phyloP scores from a whole-genome alignment of 2,329 filamentous ascomycete genomes.

The Scleromitrula shiraiana region DNA sequence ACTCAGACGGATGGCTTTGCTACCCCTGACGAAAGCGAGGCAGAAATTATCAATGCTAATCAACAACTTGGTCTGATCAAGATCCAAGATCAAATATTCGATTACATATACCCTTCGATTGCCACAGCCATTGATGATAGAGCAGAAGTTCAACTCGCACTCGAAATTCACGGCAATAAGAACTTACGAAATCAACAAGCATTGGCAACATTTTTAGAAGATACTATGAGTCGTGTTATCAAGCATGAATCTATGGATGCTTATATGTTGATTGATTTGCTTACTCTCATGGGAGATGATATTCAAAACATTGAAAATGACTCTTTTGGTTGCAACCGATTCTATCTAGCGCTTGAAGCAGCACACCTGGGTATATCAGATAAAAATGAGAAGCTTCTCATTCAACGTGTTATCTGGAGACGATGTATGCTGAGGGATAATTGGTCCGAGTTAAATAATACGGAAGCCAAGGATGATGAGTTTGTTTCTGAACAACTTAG shows the following conservation, averaged over 20 bases:
- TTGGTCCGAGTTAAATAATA: constrained; percentile 74
- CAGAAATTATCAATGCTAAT: constrained; percentile 27
- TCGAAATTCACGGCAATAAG: constrained; percentile 48
- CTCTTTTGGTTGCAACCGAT: constrained; percentile 50
- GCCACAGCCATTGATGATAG: constrained; percentile 69
- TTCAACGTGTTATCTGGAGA: constrained; percentile 71
- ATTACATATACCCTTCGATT: constrained; percentile 60
- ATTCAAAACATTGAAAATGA: constrained; percentile 34
- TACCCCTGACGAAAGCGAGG: constrained; percentile 28
- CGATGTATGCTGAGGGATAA: constrained; percentile 77
- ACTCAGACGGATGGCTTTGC: constrained; percentile 33
- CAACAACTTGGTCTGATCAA: constrained; percentile 40
- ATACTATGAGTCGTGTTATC: constrained; percentile 61
- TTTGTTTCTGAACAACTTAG: constrained; percentile 55
- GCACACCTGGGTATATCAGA: constrained; percentile 40
- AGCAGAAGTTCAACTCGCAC: constrained; percentile 67
- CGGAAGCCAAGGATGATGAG: constrained; percentile 62
- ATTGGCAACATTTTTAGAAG: constrained; percentile 63
- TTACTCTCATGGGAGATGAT: constrained; percentile 61
- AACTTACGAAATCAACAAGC: constrained; percentile 53
- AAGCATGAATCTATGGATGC: constrained; percentile 64
- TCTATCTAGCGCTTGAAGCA: constrained; percentile 47
- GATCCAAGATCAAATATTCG: constrained; percentile 73
- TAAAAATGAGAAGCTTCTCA: constrained; percentile 48
- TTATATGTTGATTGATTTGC: constrained; percentile 58